Evolutionary conservation across 371 early-diverging fungal genomes (phyloP), one percentile per base, ranked within the genome.

Genomic region (Blakeslea trispora): DNA sequence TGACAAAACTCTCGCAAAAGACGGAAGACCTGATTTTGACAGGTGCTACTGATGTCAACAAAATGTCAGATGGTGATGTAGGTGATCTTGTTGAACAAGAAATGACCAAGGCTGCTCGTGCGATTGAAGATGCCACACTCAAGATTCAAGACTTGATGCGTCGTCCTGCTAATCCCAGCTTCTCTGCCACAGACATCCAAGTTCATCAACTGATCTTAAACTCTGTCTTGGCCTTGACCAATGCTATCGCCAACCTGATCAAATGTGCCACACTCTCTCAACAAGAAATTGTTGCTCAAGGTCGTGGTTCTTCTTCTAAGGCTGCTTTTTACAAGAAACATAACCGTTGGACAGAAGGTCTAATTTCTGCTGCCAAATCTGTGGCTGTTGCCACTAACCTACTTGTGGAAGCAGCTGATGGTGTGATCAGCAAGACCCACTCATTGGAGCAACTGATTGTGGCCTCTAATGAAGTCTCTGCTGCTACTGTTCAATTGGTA

Each of bases 301-400:
- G 96, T 18, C 83, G 91, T 39, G 96, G 94, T 1, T 68, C 86
- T 2, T 82, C 87, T n/a, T 85, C 91, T 34, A 90, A 89, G 46
- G 89, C 90, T 5, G 94, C 92, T 0, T 97, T 96, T 69, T 98
- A 98, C 85, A 97, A 97, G 70, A 96, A 97, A 83, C 93, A 98
- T 77, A 95, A 95, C 79, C 88, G 95, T 61, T 98, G 99, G 99
- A 98, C 97, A 3, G 97, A 98, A 66, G 99, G 99, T 18, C 82
- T 98, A 28, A 96, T 98, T 52, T 92, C 95, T 2, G 99, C 99
- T 0, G 98, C 99, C 45, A 93, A 96, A 71, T 85, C 96, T 0
- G 96, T 98, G 1, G 96, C 97, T 4, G 62, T 88, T 22, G 95
- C 96, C 3, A 97, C 97, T 1, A 93, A 90, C 22, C 67, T 87